A percentile compares a stretch with the other conserved stretches of the same genome.
phyloP scores from a whole-genome alignment of 257 asterid species.

The Solanum acaule region DNA sequence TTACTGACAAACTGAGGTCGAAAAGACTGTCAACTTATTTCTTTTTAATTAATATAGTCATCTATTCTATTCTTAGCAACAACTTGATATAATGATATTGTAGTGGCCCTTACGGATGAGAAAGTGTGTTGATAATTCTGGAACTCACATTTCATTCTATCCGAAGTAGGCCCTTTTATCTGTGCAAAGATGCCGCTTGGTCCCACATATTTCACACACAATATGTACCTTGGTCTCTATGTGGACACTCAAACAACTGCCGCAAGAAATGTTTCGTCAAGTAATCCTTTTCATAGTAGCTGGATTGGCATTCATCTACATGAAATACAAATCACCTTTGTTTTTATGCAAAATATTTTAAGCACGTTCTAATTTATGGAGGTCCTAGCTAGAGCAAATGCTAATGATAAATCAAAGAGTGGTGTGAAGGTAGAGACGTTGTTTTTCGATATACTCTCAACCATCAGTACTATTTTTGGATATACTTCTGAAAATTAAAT shows the following conservation, averaged over 20 bases:
- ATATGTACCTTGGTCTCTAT: constrained; percentile 43
- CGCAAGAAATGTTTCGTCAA: constrained; percentile 63
- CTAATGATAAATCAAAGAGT: neutral
- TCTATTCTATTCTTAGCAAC: too few relatives aligned
- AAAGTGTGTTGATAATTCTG: constrained; percentile 47
- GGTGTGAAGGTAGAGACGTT: too few relatives aligned
- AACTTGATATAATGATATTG: too few relatives aligned
- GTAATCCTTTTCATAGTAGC: constrained; percentile 75
- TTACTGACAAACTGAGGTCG: too few relatives aligned
- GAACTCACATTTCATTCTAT: constrained; percentile 42
- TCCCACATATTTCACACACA: constrained; percentile 65
- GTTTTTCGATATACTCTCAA: too few relatives aligned
- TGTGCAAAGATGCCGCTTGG: constrained; percentile 21
- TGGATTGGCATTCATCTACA: constrained; percentile 65
- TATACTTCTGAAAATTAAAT: too few relatives aligned
- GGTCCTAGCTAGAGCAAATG: neutral
- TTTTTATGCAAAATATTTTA: neutral
- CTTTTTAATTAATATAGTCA: too few relatives aligned
- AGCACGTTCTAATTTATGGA: neutral
- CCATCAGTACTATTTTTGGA: too few relatives aligned
- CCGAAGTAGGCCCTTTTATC: neutral
- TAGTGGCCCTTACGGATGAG: constrained; percentile 38
- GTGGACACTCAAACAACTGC: constrained; percentile 68
- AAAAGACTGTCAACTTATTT: too few relatives aligned
- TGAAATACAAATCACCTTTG: constrained; percentile 78